Base-by-base conservation (phyloP, 1,139 yeast species). In the Nakaseomyces uthaithaninus region DNA sequence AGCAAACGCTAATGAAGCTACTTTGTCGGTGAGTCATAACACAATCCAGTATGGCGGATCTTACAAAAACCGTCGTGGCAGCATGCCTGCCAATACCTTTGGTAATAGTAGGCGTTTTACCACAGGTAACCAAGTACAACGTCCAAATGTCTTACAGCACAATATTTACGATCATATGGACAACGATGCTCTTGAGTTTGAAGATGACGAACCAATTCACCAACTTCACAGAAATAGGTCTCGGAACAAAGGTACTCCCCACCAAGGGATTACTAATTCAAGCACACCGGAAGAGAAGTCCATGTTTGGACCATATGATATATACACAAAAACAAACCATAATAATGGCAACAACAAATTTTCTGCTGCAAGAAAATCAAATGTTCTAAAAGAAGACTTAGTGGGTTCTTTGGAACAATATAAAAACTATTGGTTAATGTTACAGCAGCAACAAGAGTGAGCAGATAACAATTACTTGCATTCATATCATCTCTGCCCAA, bases 361-460 rank as follows among this genome's bases (percentile, higher is more conserved):
- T 17, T 45, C 43, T 16, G 40, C 48, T 10, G 52, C 52, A 26
- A 45, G 62, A 33, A 59, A 53, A 40, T 52, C 61, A 5, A 57
- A 59, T 39, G 45, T 52, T 10, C 42, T 53, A 19, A 57, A 57
- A 41, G 59, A 55, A 33, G 61, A 57, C 37, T 48, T 55, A 36
- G 61, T 60, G 26, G 62, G 61, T 2, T 59, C 63, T 6, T 46
- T 59, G 39, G 64, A 60, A 38, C 62, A 59, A 42, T 58, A 58
- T 39, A 59, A 59, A 46, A 60, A 56, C 45, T 59, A 54, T 42
- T 60, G 64, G 63, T 41, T 55, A 27, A 53, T 56, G 52, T 44
- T 55, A 35, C 60, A 57, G 45, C 60, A 55, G 38, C 62, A 59
- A 35, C 58, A 60, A 43, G 48, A 48, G 10, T 45, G 37, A 41